Evolutionary conservation across 805 yeast genomes (phyloP), one percentile per base, ranked within the genome.

Genomic region (Ogataea glucozyma): DNA sequence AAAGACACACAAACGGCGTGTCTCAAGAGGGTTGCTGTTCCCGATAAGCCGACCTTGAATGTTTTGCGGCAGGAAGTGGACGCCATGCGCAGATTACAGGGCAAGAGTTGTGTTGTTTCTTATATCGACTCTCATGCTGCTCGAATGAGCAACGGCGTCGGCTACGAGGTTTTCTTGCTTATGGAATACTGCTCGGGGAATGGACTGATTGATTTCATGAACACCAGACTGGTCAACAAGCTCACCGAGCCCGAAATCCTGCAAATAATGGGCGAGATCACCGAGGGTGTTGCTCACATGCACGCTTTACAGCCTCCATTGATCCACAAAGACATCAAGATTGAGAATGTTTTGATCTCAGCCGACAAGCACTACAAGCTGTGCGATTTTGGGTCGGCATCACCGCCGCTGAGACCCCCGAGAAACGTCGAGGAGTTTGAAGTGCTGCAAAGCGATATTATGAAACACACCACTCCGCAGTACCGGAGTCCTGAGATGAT

Each of bases 121-220:
- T 93, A 93, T 62, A 86, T 89, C 40, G 99, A 93, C 63, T 88
- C 97, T 3, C 97, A 93, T 67, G 99, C 99, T 6, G 81, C 95
- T 10, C 74, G 95, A 53, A 67, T 84, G 64, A 44, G 66, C 18
- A 48, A 46, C n/a, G 61, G 70, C 2, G 61, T 60, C 14, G 87
- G 85, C 38, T 86, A 85, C 54, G 95, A 85, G 60, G 95, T 86
- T 37, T 81, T 85, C 48, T 67, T 86, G 12, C 65, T 86, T 39
- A 86, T 86, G 95, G 95, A 86, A 56, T 81, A 78, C 53, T 86
- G 95, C 60, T 73, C 83, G 6, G 74, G 78, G 12, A 83, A 85
- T 46, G 90, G 93, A 1, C 66, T 86, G 43, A 85, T 86, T 33
- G 93, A 85, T 60, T 82, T 83, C 54, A 83, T 86, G 89, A 86